These are phyloP conservation scores for Tetrapisispora namnaoensis DNA, from an alignment of 805 yeast species.

Conservation along the genomic window DNA sequence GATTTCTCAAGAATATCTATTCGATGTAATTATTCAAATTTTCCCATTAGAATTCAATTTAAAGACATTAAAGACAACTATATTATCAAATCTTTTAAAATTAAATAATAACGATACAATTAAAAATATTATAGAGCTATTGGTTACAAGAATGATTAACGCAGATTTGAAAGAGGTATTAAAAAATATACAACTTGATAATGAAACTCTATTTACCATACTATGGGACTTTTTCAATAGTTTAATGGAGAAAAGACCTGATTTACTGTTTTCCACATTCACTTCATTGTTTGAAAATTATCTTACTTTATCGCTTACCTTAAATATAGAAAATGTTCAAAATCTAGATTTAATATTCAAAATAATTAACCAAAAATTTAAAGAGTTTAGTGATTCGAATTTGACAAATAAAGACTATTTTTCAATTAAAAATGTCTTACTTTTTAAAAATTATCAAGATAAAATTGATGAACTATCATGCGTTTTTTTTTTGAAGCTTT, in stretches of 20 bases:
- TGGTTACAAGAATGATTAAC: conserved; percentile 55
- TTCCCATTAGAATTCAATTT: conserved; percentile 91
- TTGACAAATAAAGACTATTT: conserved; percentile 6
- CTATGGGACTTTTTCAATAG: conserved; percentile 59
- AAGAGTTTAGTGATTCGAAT: conserved; percentile 26
- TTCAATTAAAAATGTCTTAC: neutral
- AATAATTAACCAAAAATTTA: conserved; percentile 37
- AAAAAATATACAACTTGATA: neutral
- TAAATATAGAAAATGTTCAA: conserved; percentile 49
- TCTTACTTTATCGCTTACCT: conserved; percentile 51
- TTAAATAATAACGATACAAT: conserved; percentile 65
- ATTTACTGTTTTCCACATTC: conserved; percentile 56
- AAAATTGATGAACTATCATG: neutral
- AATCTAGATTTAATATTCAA: conserved; percentile 54
- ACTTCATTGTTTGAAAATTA: conserved; percentile 57
- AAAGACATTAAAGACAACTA: conserved; percentile 54
- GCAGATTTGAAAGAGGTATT: neutral
- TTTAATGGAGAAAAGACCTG: conserved; percentile 49
- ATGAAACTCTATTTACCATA: conserved; percentile 41
- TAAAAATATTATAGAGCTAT: conserved; percentile 53
- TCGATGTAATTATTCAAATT: conserved; percentile 87
- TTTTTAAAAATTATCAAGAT: neutral
- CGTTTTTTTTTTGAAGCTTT: conserved; percentile 11
- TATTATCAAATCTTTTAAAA: conserved; percentile 48
- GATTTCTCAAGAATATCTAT: conserved; percentile 82